Evolutionary conservation across 306 rosid genomes (phyloP).

Genomic region (Castanea sativa): DNA sequence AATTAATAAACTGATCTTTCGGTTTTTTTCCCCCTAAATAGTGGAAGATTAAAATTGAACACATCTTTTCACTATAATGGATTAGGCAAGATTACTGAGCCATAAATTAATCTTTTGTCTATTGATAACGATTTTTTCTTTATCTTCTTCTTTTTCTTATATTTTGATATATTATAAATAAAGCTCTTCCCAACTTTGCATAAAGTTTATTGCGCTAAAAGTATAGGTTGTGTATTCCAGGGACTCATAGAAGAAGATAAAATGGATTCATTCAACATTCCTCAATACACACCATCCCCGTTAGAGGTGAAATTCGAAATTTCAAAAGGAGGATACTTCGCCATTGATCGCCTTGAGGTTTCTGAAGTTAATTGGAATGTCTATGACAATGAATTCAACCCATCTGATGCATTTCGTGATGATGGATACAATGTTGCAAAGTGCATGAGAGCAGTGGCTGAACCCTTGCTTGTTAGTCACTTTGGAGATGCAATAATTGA

Average conservation of each 20-base stretch:
- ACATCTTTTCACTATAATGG: too few relatives aligned
- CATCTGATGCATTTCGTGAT: not conserved
- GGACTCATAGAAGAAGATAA: conserved; percentile 45
- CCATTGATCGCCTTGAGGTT: conserved; percentile 21
- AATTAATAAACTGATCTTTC: too few relatives aligned
- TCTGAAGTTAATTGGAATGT: conserved; percentile 36
- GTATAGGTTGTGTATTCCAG: conserved; percentile 3
- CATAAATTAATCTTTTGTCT: too few relatives aligned
- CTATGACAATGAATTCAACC: conserved; percentile 3
- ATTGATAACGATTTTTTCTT: too few relatives aligned
- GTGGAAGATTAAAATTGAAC: too few relatives aligned
- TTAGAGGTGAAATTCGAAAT: conserved; percentile 45
- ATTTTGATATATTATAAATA: too few relatives aligned
- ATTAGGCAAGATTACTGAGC: too few relatives aligned
- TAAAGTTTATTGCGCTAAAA: not conserved
- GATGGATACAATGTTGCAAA: conserved; percentile 35
- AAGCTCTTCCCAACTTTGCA: not conserved
- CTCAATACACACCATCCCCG: conserved; percentile 50
- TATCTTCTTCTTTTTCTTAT: too few relatives aligned
- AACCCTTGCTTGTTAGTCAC: conserved; percentile 40
- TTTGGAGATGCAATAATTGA: conserved; percentile 49
- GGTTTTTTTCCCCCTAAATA: too few relatives aligned
- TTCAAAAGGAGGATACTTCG: conserved; percentile 49
- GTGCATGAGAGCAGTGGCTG: conserved; percentile 48
- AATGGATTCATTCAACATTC: conserved; percentile 51